phyloP scores from a whole-genome alignment of 2,329 filamentous ascomycete species.

The Seiridium cupressi region DNA sequence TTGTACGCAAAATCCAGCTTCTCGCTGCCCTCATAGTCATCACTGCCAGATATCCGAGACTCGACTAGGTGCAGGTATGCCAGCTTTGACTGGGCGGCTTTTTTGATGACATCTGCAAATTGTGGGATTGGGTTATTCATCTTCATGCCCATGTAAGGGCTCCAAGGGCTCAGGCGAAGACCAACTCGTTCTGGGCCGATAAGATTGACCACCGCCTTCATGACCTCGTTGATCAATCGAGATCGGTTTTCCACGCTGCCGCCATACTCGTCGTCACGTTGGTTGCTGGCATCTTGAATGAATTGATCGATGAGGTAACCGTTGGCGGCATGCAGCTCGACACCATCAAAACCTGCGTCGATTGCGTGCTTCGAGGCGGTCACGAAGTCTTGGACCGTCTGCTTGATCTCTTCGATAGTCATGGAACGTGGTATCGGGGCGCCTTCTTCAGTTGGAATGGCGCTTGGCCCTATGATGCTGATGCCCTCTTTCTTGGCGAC shows the following conservation, averaged over 20 bases:
- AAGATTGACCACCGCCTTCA: constrained; percentile 34
- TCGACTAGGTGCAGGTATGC: constrained; percentile 64
- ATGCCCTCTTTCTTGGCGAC: constrained; percentile 13
- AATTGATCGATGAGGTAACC: constrained; percentile 64
- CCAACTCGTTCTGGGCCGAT: constrained; percentile 51
- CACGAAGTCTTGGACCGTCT: constrained; percentile 56
- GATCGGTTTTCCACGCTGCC: constrained; percentile 49
- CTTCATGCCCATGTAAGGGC: constrained; percentile 60
- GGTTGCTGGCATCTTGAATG: constrained; percentile 44
- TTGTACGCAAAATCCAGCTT: constrained; percentile 31
- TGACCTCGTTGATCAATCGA: constrained; percentile 50
- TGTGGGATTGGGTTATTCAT: constrained; percentile 63
- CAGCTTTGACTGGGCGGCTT: constrained; percentile 50
- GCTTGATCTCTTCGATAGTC: constrained; percentile 62
- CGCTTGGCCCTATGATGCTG: constrained; percentile 23
- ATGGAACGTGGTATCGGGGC: constrained; percentile 57
- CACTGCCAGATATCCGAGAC: constrained; percentile 45
- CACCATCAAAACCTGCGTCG: constrained; percentile 65
- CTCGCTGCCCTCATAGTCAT: constrained; percentile 34
- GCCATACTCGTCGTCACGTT: constrained; percentile 34
- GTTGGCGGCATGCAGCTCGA: constrained; percentile 60
- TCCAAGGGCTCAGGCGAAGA: constrained; percentile 61
- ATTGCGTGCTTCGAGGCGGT: constrained; percentile 53
- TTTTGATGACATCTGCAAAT: constrained; percentile 55
- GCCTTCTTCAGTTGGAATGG: constrained; percentile 40